phyloP scores from a whole-genome alignment of 108 stramenopile genomes.

The Nitzschia sp. region DNA sequence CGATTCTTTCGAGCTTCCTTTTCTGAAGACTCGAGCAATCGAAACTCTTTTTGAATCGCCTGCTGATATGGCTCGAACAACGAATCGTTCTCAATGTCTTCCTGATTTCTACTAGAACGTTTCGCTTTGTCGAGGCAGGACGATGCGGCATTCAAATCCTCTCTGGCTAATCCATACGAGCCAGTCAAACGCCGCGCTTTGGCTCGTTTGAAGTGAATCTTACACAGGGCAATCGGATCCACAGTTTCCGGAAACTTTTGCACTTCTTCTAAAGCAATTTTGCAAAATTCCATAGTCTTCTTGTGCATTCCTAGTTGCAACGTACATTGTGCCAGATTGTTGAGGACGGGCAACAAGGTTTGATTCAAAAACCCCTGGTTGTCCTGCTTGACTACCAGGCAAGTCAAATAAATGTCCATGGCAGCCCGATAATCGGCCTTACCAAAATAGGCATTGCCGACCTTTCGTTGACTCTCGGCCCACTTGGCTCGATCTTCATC shows the following conservation, averaged over 20 bases:
- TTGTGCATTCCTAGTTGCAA: conserved; percentile 75
- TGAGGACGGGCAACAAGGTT: conserved; percentile 75
- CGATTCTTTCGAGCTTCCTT: conserved; percentile 33
- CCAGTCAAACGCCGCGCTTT: conserved; percentile 73
- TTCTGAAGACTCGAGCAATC: conserved; percentile 23
- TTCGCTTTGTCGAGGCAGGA: conserved; percentile 13
- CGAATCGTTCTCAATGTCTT: conserved; percentile 6
- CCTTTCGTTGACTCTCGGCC: conserved; percentile 60
- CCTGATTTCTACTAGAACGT: not conserved
- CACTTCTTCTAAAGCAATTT: conserved; percentile 61
- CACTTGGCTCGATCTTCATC: conserved; percentile 56
- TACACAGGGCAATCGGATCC: conserved; percentile 37
- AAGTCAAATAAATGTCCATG: conserved; percentile 89
- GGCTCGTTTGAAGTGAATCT: conserved; percentile 73
- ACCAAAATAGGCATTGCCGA: conserved; percentile 68
- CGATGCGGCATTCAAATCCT: conserved; percentile 54
- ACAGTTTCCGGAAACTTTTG: not conserved
- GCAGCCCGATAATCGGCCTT: conserved; percentile 65
- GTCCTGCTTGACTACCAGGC: conserved; percentile 63
- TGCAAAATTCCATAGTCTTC: conserved; percentile 79
- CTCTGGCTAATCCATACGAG: conserved; percentile 48
- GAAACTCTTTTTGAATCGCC: conserved; percentile 41
- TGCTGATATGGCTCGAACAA: conserved; percentile 21
- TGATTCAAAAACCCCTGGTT: conserved; percentile 24
- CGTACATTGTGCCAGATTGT: conserved; percentile 82